These are phyloP conservation scores for Wickerhamomyces sp. DNA, from an alignment of 1,139 yeast species.

Conservation along the genomic window DNA sequence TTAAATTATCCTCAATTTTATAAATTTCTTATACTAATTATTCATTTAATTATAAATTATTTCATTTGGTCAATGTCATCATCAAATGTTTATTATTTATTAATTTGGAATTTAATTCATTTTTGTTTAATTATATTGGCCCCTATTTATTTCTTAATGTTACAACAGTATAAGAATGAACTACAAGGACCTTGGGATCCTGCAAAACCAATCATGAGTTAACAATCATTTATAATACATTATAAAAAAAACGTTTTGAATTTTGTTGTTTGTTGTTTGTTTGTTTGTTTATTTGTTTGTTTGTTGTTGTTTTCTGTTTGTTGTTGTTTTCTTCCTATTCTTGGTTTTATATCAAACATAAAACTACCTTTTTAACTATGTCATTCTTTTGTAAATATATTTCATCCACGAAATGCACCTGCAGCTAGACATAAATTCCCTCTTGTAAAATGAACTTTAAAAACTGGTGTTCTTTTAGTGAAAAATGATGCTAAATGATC, in stretches of 20 bases:
- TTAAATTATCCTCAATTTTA: slow-evolving; percentile 31
- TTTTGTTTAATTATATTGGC: slow-evolving; percentile 47
- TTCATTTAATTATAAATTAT: slow-evolving; percentile 24
- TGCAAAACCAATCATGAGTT: slow-evolving; percentile 52
- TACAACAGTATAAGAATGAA: slow-evolving; percentile 82
- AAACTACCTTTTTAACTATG: too few species aligned
- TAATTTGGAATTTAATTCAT: slow-evolving; percentile 48
- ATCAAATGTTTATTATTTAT: slow-evolving; percentile 21
- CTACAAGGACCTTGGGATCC: slow-evolving; percentile 94
- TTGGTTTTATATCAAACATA: too few species aligned
- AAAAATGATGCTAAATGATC: slow-evolving; percentile 94
- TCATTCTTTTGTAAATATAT: background rate
- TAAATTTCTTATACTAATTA: slow-evolving; percentile 20
- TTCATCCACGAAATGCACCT: slow-evolving; percentile 60
- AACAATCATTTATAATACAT: background rate
- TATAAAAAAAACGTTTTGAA: background rate
- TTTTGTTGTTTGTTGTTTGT: too few species aligned
- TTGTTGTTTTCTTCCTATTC: too few species aligned
- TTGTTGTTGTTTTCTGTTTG: too few species aligned
- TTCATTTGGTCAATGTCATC: background rate
- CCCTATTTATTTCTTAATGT: slow-evolving; percentile 64
- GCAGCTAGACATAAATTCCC: slow-evolving; percentile 90
- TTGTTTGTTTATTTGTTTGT: too few species aligned
- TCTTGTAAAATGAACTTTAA: slow-evolving; percentile 86
- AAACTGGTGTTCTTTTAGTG: slow-evolving; percentile 92